Evolutionary conservation across 176 grass and related monocot species (phyloP).

Genomic region (Paspalum vaginatum): DNA sequence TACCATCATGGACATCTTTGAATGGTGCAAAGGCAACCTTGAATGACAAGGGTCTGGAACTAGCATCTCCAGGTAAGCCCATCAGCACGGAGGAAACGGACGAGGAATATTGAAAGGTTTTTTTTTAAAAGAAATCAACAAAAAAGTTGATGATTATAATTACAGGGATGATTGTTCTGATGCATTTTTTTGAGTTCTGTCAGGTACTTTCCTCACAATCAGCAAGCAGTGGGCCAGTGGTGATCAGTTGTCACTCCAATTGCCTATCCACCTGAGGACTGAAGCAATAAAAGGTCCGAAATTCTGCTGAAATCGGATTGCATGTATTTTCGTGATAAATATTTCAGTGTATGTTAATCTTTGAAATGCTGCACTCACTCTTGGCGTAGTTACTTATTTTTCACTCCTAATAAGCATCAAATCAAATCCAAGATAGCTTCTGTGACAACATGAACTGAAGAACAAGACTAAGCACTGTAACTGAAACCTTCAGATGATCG

Average conservation of each 20-base stretch:
- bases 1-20: slow-evolving; percentile 81
- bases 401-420: not conserved
- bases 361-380: not conserved
- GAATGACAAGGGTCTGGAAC: slow-evolving; percentile 60
- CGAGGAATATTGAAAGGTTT: not conserved
- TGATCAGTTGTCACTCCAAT: slow-evolving; percentile 59
- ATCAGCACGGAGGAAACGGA: not conserved
- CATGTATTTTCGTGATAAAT: not conserved
- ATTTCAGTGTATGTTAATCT: not conserved
- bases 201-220: slow-evolving; percentile 74
- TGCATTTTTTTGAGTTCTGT: not conserved
- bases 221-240: slow-evolving; percentile 64
- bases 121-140: not conserved
- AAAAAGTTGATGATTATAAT: not conserved
- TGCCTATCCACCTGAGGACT: slow-evolving; percentile 65
- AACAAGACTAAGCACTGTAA: not conserved
- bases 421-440: not conserved
- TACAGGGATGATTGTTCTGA: not conserved
- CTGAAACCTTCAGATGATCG: slow-evolving; percentile 74
- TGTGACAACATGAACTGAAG: not conserved
- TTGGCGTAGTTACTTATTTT: not conserved
- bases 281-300: slow-evolving; percentile 81
- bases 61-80: slow-evolving; percentile 64
- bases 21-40: slow-evolving; percentile 55
- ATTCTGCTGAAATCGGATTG: not conserved